phyloP scores from a whole-genome alignment of 2,329 filamentous ascomycete genomes.

The Aspergillus amoenus region DNA sequence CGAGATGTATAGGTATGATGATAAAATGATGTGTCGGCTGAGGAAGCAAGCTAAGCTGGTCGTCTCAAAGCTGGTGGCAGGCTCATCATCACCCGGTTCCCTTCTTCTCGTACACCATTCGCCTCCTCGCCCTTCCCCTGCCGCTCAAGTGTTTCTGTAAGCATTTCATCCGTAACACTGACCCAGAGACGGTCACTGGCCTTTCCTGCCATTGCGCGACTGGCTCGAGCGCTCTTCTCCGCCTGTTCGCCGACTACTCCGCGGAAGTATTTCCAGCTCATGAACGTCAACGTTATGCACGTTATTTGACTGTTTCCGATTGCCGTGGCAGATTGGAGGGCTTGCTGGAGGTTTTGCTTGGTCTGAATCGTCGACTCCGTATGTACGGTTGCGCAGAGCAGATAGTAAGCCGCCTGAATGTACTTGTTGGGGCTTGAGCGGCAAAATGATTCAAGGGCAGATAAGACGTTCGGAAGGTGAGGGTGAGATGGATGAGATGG shows the following conservation, averaged over 20 bases:
- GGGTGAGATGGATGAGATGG: constrained; percentile 57
- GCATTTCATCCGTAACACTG: constrained; percentile 76
- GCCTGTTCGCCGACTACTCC: constrained; percentile 79
- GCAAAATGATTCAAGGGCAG: constrained; percentile 67
- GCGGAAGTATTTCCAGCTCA: constrained; percentile 79
- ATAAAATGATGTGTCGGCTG: too few species aligned
- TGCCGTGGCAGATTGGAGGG: constrained; percentile 67
- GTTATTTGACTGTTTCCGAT: constrained; percentile 76
- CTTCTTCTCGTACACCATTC: constrained; percentile 45
- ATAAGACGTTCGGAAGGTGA: constrained; percentile 61
- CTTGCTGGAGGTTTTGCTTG: constrained; percentile 74
- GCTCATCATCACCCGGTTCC: constrained; percentile 37
- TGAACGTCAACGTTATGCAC: constrained; percentile 80
- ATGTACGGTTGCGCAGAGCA: constrained; percentile 69
- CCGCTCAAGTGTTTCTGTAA: constrained; percentile 71
- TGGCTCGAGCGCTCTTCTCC: constrained; percentile 71
- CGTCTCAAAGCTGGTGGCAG: constrained; percentile 40
- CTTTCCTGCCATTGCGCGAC: constrained; percentile 65
- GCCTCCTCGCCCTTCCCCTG: constrained; percentile 64
- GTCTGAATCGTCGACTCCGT: constrained; percentile 69
- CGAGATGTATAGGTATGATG: neutral
- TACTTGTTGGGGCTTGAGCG: constrained; percentile 69
- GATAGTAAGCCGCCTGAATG: constrained; percentile 73
- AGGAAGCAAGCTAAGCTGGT: constrained; percentile 7
- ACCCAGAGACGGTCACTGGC: constrained; percentile 74